Evolutionary conservation across 768 basidiomycete species (phyloP).

Genomic region (Termitomyces sp.): DNA sequence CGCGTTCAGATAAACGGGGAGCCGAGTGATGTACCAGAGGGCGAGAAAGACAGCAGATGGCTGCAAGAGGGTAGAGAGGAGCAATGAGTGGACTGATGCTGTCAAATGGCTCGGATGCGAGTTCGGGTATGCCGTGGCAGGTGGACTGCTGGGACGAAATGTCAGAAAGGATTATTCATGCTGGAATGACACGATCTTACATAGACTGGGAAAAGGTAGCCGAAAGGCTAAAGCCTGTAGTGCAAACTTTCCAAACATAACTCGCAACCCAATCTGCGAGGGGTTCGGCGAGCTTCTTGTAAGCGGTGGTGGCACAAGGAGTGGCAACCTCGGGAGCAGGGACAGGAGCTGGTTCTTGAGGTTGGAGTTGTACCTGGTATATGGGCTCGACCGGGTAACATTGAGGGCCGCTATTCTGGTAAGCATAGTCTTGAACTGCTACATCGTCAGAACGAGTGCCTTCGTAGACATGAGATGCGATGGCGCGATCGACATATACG

Average conservation of each 20-base stretch:
- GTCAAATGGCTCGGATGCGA: slow-evolving; percentile 50
- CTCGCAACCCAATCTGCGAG: slow-evolving; percentile 74
- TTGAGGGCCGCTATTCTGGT: slow-evolving; percentile 14
- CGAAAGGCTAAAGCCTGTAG: slow-evolving; percentile 61
- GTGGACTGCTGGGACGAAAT: slow-evolving; percentile 20
- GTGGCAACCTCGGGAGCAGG: slow-evolving; percentile 39
- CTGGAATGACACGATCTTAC: slow-evolving; percentile 34
- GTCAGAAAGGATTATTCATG: slow-evolving; percentile 7
- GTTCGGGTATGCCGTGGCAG: slow-evolving; percentile 34
- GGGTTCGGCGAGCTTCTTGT: slow-evolving; percentile 72
- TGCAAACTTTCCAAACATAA: slow-evolving; percentile 81
- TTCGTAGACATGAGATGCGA: slow-evolving; percentile 33
- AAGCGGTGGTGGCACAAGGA: slow-evolving; percentile 47
- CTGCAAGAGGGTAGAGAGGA: slow-evolving; percentile 76
- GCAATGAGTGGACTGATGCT: slow-evolving; percentile 60
- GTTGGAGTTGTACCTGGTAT: slow-evolving; percentile 21
- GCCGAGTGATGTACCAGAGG: slow-evolving; percentile 75
- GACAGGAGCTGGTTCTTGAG: slow-evolving; percentile 34
- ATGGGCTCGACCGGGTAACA: slow-evolving; percentile 21
- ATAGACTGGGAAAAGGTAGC: slow-evolving; percentile 42
- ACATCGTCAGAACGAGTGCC: slow-evolving; percentile 5
- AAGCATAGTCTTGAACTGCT: slow-evolving; percentile 4
- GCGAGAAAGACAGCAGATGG: slow-evolving; percentile 77
- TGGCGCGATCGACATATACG: slow-evolving; percentile 69
- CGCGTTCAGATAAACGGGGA: slow-evolving; percentile 64